Evolutionary conservation across 2,329 filamentous ascomycete genomes (phyloP), one percentile per base, ranked within the genome.

Genomic region (Stenocarpella maydis): DNA sequence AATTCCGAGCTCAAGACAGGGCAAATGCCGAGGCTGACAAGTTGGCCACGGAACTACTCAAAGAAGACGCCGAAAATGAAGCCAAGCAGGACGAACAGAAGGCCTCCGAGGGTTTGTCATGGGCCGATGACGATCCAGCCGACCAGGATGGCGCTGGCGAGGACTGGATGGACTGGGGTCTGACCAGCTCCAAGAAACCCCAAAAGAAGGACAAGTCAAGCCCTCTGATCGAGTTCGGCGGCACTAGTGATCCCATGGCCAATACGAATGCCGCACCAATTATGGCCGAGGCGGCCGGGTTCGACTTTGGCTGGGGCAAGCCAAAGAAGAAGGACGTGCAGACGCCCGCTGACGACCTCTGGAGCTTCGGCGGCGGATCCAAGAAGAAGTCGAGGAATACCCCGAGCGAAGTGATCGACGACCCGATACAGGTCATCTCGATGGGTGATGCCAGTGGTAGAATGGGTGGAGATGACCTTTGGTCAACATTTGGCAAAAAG

Each of bases 371-470:
- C 21, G 75, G 72, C 28, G 76, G 77, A 9, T 76, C 73, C 19
- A 88, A 87, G 78, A 85, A 86, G 75, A 88, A 88, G 76, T 77
- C 76, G 69, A 86, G 83, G 74, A 88, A 87, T 74, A 79, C 81
- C 17, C 80, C 83, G 8, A 76, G 85, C 28, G 83, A 87, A 69
- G 78, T 67, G 19, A 50, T 83, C 53, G 81, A 83, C 34, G 82
- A 82, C 53, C 82, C 81, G 68, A 79, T 83, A 31, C 81, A 84
- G 71, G 82, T 84, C 67, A 81, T 83, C 68, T 82, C 82, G 37
- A 79, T 82, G 58, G 81, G 82, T 74, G 82, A 84, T 74, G 75
- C 76, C 67, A 82, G 82, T 75, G 80, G 78, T 19, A 72, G 69
- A 37, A 60, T 66, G 34, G 69, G 71, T 1, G 77, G 80, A 49